Evolutionary conservation across 2,329 filamentous ascomycete genomes (phyloP), one percentile per base, ranked within the genome.

Genomic region (Sporothrix brasiliensis): DNA sequence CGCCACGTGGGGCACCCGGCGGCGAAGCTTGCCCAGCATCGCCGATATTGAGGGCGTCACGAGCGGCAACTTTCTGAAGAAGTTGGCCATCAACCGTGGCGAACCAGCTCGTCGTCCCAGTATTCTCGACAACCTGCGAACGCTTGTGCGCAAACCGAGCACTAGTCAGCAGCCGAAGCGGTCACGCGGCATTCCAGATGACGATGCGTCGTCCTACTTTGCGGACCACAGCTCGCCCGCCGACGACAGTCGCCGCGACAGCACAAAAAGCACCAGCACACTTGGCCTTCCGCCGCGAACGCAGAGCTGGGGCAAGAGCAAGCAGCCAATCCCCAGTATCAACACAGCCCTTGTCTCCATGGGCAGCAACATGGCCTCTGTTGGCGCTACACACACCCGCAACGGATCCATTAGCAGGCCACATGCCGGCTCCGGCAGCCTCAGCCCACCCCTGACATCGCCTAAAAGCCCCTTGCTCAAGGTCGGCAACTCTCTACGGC

Each of bases 1-100:
- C 16, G 90, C 90, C 21, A 92, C 90, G 0, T 89, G 90, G 83
- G 90, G 90, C 19, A 92, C 90, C 1, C 85, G 87, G 7, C 86
- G 89, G 54, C 85, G 86, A 70, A 90, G 89, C 77, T 81, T 91
- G 65, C 87, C 89, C 1, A 88, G 85, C 74, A 75, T 84, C 69
- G 73, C 82, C 5, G 89, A 91, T 70, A 79, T 88, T 39, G 88
- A 90, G 50, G 87, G 84, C 21, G 80, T 90, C 56, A 83, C 82
- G 10, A 85, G 85, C 69, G 87, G 88, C 30, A 88, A 84, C 71
- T 83, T 92, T 52, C 78, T 91, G 53, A 91, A 90, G 76, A 88
- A 87, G 77, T 80, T 87, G 56, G 87, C 85, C 9, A 81, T 89
- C 73, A 84, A 82, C 75, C 80, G 84, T 66, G 80, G 81, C 24